A percentile compares a stretch with the other conserved stretches of the same genome.
Conservation (phyloP, 2,329 filamentous ascomycete species). For the Cladosporium sp. region DNA sequence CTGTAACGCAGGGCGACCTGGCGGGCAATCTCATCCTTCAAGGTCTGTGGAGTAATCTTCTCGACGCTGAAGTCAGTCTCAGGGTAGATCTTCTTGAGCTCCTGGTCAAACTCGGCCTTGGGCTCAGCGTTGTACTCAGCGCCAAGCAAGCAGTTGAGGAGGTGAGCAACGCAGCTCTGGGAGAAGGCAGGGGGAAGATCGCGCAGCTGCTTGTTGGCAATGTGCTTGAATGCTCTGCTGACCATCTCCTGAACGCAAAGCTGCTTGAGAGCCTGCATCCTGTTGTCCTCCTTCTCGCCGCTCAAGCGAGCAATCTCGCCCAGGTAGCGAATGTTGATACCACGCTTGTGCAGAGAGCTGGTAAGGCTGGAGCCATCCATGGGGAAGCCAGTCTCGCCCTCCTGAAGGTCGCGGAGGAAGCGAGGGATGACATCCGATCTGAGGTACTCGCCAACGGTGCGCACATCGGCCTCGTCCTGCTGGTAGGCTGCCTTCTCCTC, state of each 20-base stretch:
- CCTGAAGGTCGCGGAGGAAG: conserved; percentile 78
- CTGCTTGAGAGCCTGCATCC: conserved; percentile 71
- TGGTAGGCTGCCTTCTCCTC: conserved; percentile 81
- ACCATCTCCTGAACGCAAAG: conserved; percentile 90
- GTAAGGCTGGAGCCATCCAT: conserved; percentile 96
- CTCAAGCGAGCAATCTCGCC: conserved; percentile 71
- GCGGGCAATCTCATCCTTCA: conserved; percentile 65
- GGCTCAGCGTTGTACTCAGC: conserved; percentile 72
- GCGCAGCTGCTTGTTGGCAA: conserved; percentile 73
- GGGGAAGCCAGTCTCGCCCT: conserved; percentile 92
- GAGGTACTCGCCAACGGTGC: conserved; percentile 75
- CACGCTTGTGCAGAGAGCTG: conserved; percentile 87
- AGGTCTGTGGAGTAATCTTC: conserved; percentile 66
- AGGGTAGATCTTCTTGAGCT: conserved; percentile 70
- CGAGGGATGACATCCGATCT: conserved; percentile 75
- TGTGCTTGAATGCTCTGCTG: conserved; percentile 91
- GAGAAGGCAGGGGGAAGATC: conserved; percentile 75
- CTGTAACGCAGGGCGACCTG: conserved; percentile 73
- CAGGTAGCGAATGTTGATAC: conserved; percentile 96
- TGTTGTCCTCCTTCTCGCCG: conserved; percentile 56
- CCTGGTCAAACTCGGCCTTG: conserved; percentile 69
- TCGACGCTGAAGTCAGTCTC: conserved; percentile 81
- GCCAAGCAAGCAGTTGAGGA: conserved; percentile 91
- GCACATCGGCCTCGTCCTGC: conserved; percentile 83
- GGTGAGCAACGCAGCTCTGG: conserved; percentile 74